phyloP scores from a whole-genome alignment of 805 yeast genomes.

The Pichia deserticola region DNA sequence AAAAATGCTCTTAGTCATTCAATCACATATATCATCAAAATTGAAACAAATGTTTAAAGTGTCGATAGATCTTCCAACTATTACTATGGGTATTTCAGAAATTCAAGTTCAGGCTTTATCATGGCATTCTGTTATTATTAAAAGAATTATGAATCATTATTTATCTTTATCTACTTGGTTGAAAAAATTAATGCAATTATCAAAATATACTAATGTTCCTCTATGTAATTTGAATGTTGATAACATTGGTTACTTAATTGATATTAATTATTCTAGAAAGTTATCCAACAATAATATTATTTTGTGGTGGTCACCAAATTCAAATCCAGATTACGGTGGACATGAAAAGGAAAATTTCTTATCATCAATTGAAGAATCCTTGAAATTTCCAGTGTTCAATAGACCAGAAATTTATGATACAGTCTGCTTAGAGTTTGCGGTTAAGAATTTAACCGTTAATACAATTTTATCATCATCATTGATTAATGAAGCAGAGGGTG shows the following conservation, averaged over 20 bases:
- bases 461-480: slow-evolving; percentile 79
- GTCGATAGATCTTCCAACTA: slow-evolving; percentile 50
- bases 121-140: slow-evolving; percentile 68
- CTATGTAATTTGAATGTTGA: slow-evolving; percentile 78
- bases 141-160: slow-evolving; percentile 60
- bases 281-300: slow-evolving; percentile 58
- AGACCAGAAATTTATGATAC: slow-evolving; percentile 73
- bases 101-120: slow-evolving; percentile 63
- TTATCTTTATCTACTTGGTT: slow-evolving; percentile 71
- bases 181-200: slow-evolving; percentile 51
- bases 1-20: slow-evolving; percentile 59
- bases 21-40: slow-evolving; percentile 54
- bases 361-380: slow-evolving; percentile 40
- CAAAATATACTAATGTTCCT: slow-evolving; percentile 76
- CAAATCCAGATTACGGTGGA: slow-evolving; percentile 83
- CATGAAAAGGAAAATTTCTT: slow-evolving; percentile 50
- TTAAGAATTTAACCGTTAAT: slow-evolving; percentile 76
- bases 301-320: slow-evolving; percentile 88
- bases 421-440: slow-evolving; percentile 68
- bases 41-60: slow-evolving; percentile 40
- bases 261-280: slow-evolving; percentile 77
- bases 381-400: slow-evolving; percentile 66
- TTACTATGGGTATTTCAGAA: slow-evolving; percentile 54
- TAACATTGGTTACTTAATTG: slow-evolving; percentile 71
- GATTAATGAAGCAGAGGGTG: slow-evolving; percentile 83